Evolutionary conservation across 2,329 filamentous ascomycete species (phyloP).

Genomic region (Claviceps cyperi): DNA sequence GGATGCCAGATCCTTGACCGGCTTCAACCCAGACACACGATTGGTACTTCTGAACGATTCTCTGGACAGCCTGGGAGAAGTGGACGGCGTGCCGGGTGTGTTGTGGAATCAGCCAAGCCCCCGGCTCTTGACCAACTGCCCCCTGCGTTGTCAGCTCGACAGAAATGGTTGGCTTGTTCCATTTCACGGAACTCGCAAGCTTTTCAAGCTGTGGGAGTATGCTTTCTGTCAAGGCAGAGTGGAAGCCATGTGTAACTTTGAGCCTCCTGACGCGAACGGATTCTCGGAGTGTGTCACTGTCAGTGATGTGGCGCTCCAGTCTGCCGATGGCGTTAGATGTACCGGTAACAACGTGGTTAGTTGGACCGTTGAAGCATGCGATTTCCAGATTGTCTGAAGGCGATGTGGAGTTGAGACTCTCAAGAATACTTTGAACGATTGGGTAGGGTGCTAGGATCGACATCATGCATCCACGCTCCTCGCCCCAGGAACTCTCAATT

Average conservation of each 20-base stretch:
- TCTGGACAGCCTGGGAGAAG: conserved; percentile 26
- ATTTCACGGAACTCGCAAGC: conserved; percentile 9
- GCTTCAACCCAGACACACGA: conserved; percentile 23
- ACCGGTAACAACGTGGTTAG: background rate
- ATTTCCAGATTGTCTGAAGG: background rate
- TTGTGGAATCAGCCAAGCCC: conserved; percentile 12
- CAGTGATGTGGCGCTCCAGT: conserved; percentile 6
- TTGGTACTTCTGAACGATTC: conserved; percentile 19
- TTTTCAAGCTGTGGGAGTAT: conserved; percentile 15
- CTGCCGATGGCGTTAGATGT: conserved; percentile 15
- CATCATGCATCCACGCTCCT: conserved; percentile 25
- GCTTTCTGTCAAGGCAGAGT: conserved; percentile 25
- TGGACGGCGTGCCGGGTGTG: conserved; percentile 31
- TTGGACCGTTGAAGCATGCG: conserved; percentile 7
- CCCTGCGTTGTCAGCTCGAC: conserved; percentile 5
- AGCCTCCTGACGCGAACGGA: conserved; percentile 22
- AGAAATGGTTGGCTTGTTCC: conserved; percentile 1
- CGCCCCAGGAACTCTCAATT: conserved; percentile 19
- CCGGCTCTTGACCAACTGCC: background rate
- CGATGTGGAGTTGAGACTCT: background rate
- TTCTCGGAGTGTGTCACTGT: background rate
- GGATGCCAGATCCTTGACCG: conserved; percentile 23
- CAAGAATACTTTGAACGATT: background rate
- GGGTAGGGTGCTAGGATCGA: conserved; percentile 10
- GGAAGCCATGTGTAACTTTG: conserved; percentile 32